Evolutionary conservation across 352 stramenopile genomes (phyloP).

Genomic region (Globisporangium nodosum): DNA sequence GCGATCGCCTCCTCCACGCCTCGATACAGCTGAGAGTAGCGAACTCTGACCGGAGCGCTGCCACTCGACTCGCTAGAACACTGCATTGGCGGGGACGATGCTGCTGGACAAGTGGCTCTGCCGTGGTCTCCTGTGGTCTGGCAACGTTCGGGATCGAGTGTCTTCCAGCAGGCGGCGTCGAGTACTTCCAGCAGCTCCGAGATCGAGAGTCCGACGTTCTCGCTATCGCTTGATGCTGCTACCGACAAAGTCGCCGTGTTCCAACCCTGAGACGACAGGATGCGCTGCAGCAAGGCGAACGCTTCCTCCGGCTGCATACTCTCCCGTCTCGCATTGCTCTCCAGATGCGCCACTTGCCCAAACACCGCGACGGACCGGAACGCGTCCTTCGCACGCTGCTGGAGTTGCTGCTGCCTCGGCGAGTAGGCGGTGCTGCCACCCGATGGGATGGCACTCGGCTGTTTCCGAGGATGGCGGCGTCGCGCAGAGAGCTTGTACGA

Average conservation of each 20-base stretch:
- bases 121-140: neutral
- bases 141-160: constrained; percentile 1
- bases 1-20: constrained; percentile 23
- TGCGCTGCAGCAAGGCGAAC: constrained; percentile 19
- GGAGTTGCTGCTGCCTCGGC: neutral
- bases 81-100: neutral
- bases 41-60: constrained; percentile 10
- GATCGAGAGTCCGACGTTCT: neutral
- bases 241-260: neutral
- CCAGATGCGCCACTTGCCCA: constrained; percentile 24
- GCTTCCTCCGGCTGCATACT: constrained; percentile 26
- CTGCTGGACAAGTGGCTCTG: neutral
- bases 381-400: constrained; percentile 1
- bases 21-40: constrained; percentile 29
- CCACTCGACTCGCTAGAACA: neutral
- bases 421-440: neutral
- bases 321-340: constrained; percentile 14
- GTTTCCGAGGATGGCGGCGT: constrained; percentile 11
- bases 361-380: constrained; percentile 31
- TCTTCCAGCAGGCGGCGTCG: constrained; percentile 34
- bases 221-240: neutral
- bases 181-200: constrained; percentile 19
- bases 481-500: constrained; percentile 27
- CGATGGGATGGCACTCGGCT: neutral
- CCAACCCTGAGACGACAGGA: neutral